Percentiles rank a stretch among this genome's conserved stretches.
Conservation (phyloP, 495 filamentous ascomycete species). For the Neurospora africana region DNA sequence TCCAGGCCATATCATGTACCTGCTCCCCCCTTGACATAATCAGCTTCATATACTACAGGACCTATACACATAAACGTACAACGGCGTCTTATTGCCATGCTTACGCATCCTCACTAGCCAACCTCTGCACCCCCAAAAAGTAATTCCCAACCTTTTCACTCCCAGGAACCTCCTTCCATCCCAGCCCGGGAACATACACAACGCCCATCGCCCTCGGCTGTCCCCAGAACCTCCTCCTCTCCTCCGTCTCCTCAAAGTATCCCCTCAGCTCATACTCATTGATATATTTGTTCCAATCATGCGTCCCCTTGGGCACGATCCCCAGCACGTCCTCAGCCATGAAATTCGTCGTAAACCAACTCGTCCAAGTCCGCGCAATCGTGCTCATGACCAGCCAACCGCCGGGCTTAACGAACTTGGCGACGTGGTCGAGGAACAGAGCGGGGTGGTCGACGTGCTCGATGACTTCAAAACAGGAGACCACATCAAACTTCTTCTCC, state of each 20-base stretch:
- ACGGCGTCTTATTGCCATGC: not conserved
- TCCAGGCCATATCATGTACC: not conserved
- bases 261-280: conserved; percentile 69
- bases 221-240: conserved; percentile 25
- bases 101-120: not conserved
- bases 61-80: not conserved
- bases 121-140: conserved; percentile 75
- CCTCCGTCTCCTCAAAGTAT: conserved; percentile 44
- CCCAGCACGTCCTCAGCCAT: conserved; percentile 81
- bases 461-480: conserved; percentile 86
- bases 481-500: conserved; percentile 51
- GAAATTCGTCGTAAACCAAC: conserved; percentile 84
- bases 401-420: conserved; percentile 71
- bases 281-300: conserved; percentile 93
- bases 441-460: conserved; percentile 74
- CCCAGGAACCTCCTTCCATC: conserved; percentile 76
- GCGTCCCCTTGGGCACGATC: conserved; percentile 84
- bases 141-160: conserved; percentile 91
- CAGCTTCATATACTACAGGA: not conserved
- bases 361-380: conserved; percentile 77
- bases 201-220: conserved; percentile 63
- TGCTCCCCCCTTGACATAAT: not conserved
- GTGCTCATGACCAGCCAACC: conserved; percentile 89
- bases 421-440: conserved; percentile 56
- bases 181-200: conserved; percentile 79